phyloP scores from a whole-genome alignment of 2,329 filamentous ascomycete genomes.

The Colletotrichum spaethianum region DNA sequence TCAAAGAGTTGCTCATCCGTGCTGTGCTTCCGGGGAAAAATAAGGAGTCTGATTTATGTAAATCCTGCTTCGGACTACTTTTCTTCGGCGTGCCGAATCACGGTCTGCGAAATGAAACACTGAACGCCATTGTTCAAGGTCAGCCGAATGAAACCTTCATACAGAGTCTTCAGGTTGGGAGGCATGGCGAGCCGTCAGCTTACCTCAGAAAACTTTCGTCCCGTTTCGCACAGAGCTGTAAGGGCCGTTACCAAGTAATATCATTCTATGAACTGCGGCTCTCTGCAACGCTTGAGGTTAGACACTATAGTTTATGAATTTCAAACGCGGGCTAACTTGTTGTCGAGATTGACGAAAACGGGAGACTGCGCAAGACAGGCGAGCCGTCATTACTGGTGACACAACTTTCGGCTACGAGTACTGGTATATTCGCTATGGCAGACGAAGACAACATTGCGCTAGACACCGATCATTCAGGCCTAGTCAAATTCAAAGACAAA shows the following conservation, averaged over 20 bases:
- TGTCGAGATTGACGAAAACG: neutral
- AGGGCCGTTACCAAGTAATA: conserved; percentile 40
- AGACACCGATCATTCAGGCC: conserved; percentile 44
- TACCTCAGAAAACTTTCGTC: conserved; percentile 42
- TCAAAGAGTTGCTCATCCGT: conserved; percentile 46
- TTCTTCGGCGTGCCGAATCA: conserved; percentile 50
- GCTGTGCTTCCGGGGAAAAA: conserved; percentile 22
- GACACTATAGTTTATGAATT: neutral
- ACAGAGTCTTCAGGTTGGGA: conserved; percentile 41
- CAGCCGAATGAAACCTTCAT: conserved; percentile 46
- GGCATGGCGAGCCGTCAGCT: conserved; percentile 42
- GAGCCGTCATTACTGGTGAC: conserved; percentile 43
- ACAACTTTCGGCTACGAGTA: conserved; percentile 44
- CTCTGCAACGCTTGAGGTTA: conserved; percentile 43
- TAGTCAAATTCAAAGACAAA: conserved; percentile 44
- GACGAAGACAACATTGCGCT: conserved; percentile 39
- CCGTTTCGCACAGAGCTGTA: conserved; percentile 42
- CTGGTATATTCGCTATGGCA: conserved; percentile 36
- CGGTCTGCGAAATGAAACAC: conserved; percentile 43
- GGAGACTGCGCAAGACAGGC: conserved; percentile 40
- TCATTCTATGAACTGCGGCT: conserved; percentile 42
- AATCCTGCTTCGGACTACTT: conserved; percentile 45
- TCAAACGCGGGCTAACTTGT: neutral
- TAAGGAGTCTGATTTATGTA: conserved; percentile 30
- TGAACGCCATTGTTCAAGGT: conserved; percentile 43